These are phyloP conservation scores for Phytophthora foliorum DNA, from an alignment of 352 stramenopile species.

Conservation along the genomic window DNA sequence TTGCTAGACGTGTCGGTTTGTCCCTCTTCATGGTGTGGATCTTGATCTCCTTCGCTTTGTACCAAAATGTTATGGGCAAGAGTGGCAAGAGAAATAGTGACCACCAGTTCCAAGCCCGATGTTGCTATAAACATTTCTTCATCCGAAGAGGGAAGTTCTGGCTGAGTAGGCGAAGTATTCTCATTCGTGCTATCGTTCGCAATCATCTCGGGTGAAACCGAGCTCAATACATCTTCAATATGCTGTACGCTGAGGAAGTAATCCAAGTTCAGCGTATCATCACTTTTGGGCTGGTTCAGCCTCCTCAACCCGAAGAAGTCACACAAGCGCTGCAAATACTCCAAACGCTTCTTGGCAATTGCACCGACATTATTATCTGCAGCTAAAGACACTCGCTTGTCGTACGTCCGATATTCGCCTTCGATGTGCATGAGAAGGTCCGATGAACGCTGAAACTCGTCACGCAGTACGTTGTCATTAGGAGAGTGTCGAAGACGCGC, in stretches of 20 bases:
- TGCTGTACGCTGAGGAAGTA: constrained; percentile 59
- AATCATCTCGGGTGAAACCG: neutral
- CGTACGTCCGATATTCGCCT: constrained; percentile 80
- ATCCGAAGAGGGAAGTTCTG: constrained; percentile 1
- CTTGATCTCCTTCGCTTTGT: constrained; percentile 23
- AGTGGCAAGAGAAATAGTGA: constrained; percentile 24
- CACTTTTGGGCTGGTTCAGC: neutral
- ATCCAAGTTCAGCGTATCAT: constrained; percentile 50
- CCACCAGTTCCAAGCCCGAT: constrained; percentile 38
- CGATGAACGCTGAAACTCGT: constrained; percentile 62
- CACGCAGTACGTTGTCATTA: constrained; percentile 63
- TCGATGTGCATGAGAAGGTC: constrained; percentile 78
- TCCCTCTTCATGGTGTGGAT: neutral
- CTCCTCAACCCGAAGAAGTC: constrained; percentile 56
- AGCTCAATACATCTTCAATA: constrained; percentile 55
- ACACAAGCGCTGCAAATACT: constrained; percentile 59
- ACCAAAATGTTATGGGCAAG: constrained; percentile 49
- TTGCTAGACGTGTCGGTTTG: constrained; percentile 4
- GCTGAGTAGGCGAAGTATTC: neutral
- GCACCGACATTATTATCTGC: constrained; percentile 64
- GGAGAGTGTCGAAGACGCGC: constrained; percentile 79
- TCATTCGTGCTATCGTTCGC: neutral
- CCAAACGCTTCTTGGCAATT: constrained; percentile 53
- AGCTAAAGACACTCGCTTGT: constrained; percentile 51
- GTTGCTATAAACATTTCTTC: constrained; percentile 26